Evolutionary conservation across 148 eudicot genomes (phyloP).

Genomic region (Rhododendron henanense): DNA sequence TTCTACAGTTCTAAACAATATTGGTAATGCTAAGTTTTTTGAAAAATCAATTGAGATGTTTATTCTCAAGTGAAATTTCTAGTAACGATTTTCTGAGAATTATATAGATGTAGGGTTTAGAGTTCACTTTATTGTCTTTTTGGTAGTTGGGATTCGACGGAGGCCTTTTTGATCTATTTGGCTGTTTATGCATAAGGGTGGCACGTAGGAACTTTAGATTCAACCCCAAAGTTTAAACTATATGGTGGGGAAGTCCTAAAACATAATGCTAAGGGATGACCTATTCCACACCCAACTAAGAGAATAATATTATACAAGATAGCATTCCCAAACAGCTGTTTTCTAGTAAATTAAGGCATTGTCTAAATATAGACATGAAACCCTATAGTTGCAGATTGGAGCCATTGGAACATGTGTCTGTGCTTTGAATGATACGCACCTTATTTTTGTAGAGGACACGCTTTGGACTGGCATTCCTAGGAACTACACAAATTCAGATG

Average conservation of each 20-base stretch:
- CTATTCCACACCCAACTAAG: background rate
- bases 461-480: constrained; percentile 89
- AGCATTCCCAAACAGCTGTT: background rate
- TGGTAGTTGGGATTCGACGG: background rate
- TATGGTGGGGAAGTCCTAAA: background rate
- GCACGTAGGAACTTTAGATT: background rate
- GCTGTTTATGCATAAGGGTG: background rate
- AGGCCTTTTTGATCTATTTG: background rate
- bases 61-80: background rate
- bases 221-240: background rate
- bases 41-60: background rate
- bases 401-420: background rate
- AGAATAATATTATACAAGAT: background rate
- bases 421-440: background rate
- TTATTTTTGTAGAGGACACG: constrained; percentile 64
- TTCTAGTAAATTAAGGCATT: background rate
- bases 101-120: background rate
- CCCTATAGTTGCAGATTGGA: background rate
- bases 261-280: background rate
- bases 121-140: constrained; percentile 1
- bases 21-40: background rate
- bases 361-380: background rate
- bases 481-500: constrained; percentile 55
- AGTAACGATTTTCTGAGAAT: background rate
- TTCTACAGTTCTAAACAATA: background rate